These are phyloP conservation scores for Miamiensis avidus DNA, from an alignment of 169 alveolate genomes.

Conservation along the genomic window DNA sequence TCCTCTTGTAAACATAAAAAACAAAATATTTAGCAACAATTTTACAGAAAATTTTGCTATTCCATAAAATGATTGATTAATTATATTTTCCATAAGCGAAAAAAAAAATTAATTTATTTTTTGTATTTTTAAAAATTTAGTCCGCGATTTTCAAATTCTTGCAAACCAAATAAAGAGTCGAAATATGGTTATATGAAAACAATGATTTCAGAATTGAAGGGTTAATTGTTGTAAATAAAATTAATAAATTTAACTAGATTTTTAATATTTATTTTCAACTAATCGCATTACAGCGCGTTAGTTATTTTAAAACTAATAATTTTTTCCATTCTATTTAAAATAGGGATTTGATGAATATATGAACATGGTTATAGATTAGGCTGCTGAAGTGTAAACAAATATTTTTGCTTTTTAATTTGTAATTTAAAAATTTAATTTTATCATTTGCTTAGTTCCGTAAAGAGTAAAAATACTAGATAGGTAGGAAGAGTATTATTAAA, in stretches of 20 bases:
- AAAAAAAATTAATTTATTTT: too few relatives aligned
- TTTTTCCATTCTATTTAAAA: too few relatives aligned
- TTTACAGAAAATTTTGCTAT: too few relatives aligned
- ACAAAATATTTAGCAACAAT: too few relatives aligned
- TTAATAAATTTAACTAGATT: too few relatives aligned
- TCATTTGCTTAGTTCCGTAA: background rate
- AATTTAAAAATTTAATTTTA: too few relatives aligned
- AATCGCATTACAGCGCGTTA: background rate
- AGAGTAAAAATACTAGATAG: too few relatives aligned
- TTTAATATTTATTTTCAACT: too few relatives aligned
- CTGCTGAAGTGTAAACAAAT: background rate
- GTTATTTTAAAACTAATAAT: too few relatives aligned
- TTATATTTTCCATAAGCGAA: background rate
- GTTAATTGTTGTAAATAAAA: too few relatives aligned
- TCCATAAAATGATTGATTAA: too few relatives aligned
- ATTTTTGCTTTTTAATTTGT: too few relatives aligned
- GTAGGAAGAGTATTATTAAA: background rate
- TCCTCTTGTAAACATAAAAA: background rate
- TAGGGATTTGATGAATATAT: background rate
- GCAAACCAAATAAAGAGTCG: background rate
- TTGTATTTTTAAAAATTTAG: background rate
- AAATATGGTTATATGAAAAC: background rate
- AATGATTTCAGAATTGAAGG: background rate
- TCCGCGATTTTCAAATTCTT: background rate
- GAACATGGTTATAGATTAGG: background rate